Base-by-base conservation (phyloP, 345 rosid genomes). In the Passiflora organensis region DNA sequence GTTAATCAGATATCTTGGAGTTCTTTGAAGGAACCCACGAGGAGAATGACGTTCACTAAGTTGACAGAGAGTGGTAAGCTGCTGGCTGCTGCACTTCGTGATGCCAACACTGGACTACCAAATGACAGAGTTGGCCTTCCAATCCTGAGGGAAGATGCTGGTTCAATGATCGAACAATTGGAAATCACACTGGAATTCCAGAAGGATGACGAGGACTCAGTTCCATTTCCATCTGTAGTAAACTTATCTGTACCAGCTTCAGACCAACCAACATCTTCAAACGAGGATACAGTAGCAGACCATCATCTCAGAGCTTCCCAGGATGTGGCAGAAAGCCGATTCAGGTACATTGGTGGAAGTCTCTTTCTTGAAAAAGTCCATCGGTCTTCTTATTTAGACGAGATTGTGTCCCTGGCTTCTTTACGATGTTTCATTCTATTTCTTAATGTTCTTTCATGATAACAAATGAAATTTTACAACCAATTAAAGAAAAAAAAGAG, bases 301-400 rank as follows among this genome's bases (percentile, higher is more conserved):
- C 46, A 36, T 22, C 55, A 53, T 75, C 71, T 86, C 23, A 87
- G 68, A 74, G 62, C 71, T 48, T 79, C 77, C 8, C 63, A 53
- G 53, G 37, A 23, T 54, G 55, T 76, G 69, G 82, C 88, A 11
- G 97, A 89, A 73, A 77, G 67, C 64, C 95, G 96, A 32, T 83
- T 79, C 76, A 85, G 95, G 99, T 89, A 79, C 60, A 62, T 25
- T n/a, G n/a, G n/a, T n/a, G n/a, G n/a, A n/a, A n/a, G n/a, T n/a
- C n/a, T n/a, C n/a, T n/a, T 56, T 24, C 36, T 41, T 50, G 65
- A 38, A 18, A 18, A 34, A 10, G 43, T 10, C 14, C n/a, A n/a
- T n/a, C n/a, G n/a, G n/a, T n/a, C n/a, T n/a, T n/a, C n/a, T n/a
- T n/a, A n/a, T n/a, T n/a, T n/a, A n/a, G n/a, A n/a, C n/a, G n/a